Evolutionary conservation across 192 early-diverging fungal genomes (phyloP), one percentile per base, ranked within the genome.

Genomic region (Entomortierella lignicola): DNA sequence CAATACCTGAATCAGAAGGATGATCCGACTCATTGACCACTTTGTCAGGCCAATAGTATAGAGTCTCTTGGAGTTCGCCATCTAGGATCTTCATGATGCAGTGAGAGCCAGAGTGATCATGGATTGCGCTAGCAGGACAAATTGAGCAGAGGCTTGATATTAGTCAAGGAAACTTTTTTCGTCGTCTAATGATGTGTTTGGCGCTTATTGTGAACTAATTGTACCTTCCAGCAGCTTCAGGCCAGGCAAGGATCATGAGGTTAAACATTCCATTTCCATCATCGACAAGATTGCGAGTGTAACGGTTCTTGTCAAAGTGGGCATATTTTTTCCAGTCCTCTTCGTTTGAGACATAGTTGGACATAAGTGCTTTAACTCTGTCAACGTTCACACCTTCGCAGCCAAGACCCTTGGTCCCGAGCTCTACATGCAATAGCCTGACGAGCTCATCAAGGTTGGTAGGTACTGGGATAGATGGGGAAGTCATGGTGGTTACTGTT

Each of bases 181-280:
- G n/a, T n/a, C n/a, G n/a, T n/a, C n/a, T n/a, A 37, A 7, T 10
- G 34, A 37, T 10, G 34, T 7, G 34, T 10, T 37, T 37, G 34
- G 34, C 10, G 34, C 4, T 20, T 4, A 15, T 47, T 3, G 17
- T 47, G 44, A 20, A 4, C 15, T 54, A 10, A 27, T 27, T 54
- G 10, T 82, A 85, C 88, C 86, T 88, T 57, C 80, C 72, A 55
- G 90, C 87, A 37, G 86, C 89, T 37, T 89, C 86, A 25, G 88
- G 89, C 96, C 96, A 98, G 31, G 91, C 92, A 10, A 98, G 80
- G 41, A 98, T 88, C 77, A 98, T 93, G 41, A 98, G 88, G 60
- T 98, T 98, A 86, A 95, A 98, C 68, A 91, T 90, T 65, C 94
- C 96, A 71, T 95, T 95, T 41, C 96, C 96, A 53, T 93, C 91